Conservation (phyloP, 805 yeast genomes). For the Jamesozyma gamospora region DNA sequence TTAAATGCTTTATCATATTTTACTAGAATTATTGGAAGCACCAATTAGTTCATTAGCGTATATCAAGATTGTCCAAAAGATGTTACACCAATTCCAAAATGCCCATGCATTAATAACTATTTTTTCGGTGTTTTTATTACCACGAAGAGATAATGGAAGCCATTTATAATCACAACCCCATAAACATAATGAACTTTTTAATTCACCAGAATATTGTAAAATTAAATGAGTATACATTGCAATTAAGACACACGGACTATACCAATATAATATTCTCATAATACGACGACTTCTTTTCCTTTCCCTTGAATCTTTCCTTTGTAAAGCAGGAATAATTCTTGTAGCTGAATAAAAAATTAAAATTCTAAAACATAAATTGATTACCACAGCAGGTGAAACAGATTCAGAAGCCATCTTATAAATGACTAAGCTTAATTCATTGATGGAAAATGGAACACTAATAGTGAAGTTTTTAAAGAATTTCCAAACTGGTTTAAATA, state of each 20-base stretch:
- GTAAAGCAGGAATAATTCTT: slow-evolving; percentile 77
- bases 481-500: slow-evolving; percentile 22
- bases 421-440: slow-evolving; percentile 25
- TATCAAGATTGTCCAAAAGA: slow-evolving; percentile 66
- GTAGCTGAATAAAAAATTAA: slow-evolving; percentile 87
- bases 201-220: slow-evolving; percentile 75
- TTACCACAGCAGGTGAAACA: slow-evolving; percentile 67
- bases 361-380: slow-evolving; percentile 77
- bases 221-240: slow-evolving; percentile 92
- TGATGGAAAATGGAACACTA: slow-evolving; percentile 25
- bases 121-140: slow-evolving; percentile 5
- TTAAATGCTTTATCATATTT: background rate
- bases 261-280: slow-evolving; percentile 63
- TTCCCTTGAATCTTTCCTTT: slow-evolving; percentile 24
- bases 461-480: slow-evolving; percentile 23
- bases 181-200: slow-evolving; percentile 50
- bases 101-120: slow-evolving; percentile 65
- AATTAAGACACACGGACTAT: slow-evolving; percentile 86
- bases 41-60: slow-evolving; percentile 66
- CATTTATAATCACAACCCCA: slow-evolving; percentile 37
- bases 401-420: slow-evolving; percentile 44
- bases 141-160: slow-evolving; percentile 15
- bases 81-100: slow-evolving; percentile 95
- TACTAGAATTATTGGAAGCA: slow-evolving; percentile 1
- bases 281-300: slow-evolving; percentile 24